Percentiles rank a stretch among this genome's conserved stretches.
Conservation (phyloP, 2,329 filamentous ascomycete genomes). For the Cephalotrichum gorgonifer region DNA sequence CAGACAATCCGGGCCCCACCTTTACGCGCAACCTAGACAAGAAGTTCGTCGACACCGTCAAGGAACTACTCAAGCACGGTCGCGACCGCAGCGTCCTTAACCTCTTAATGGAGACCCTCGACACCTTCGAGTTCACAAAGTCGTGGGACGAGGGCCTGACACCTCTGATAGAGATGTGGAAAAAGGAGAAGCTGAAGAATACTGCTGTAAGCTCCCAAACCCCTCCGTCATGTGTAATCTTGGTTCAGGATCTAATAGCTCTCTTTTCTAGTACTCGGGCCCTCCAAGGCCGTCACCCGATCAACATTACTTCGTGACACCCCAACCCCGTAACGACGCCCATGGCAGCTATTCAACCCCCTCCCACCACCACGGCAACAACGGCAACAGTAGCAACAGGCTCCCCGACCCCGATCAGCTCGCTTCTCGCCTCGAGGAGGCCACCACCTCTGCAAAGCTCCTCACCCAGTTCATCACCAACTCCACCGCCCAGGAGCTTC, state of each 20-base stretch:
- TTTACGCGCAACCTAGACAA: slow-evolving; percentile 88
- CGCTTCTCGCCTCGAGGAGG: slow-evolving; percentile 76
- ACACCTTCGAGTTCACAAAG: slow-evolving; percentile 65
- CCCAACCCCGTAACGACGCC: slow-evolving; percentile 21
- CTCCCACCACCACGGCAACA: slow-evolving; percentile 33
- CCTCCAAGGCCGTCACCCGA: too few relatives aligned
- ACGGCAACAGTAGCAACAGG: too few relatives aligned
- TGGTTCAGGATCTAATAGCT: not conserved
- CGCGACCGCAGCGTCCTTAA: slow-evolving; percentile 71
- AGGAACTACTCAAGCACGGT: slow-evolving; percentile 61
- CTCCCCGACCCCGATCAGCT: slow-evolving; percentile 68
- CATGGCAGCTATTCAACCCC: slow-evolving; percentile 48
- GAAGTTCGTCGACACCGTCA: slow-evolving; percentile 68
- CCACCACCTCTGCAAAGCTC: slow-evolving; percentile 79
- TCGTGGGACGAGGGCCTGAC: slow-evolving; percentile 62
- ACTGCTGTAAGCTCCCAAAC: slow-evolving; percentile 26
- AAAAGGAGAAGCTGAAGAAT: slow-evolving; percentile 64
- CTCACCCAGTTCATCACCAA: slow-evolving; percentile 87
- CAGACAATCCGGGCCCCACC: slow-evolving; percentile 79
- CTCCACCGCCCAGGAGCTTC: slow-evolving; percentile 65
- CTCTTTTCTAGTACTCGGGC: not conserved
- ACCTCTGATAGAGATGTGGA: slow-evolving; percentile 76
- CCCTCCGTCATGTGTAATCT: not conserved
- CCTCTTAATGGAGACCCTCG: slow-evolving; percentile 78
- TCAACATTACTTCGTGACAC: too few relatives aligned